Evolutionary conservation across 352 stramenopile species (phyloP), one percentile per base, ranked within the genome.

Genomic region (Pythium myriotylum): DNA sequence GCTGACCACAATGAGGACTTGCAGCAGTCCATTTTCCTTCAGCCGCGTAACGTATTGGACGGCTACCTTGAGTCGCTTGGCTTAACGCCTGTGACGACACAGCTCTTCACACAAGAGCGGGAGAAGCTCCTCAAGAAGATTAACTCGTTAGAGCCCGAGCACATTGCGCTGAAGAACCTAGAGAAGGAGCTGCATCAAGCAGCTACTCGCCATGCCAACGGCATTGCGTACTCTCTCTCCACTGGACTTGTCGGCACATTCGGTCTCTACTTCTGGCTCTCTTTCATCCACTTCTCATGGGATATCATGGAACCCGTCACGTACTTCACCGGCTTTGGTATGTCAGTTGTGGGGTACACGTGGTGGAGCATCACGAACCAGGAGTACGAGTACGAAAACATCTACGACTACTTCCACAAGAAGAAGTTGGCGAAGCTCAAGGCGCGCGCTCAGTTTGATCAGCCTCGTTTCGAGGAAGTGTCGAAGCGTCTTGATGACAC

Each of bases 291-390:
- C 66, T 92, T 94, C 54, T 94, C 85, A 47, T 96, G 85, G 87
- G 85, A 94, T 61, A 96, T 94, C 55, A 96, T 96, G 87, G 87
- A 96, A 62, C 87, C 87, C 0, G 85, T 96, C 62, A 96, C 85
- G 62, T 96, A 96, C 71, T 93, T 94, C 58, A 94, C 84, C 12
- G 87, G 86, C 27, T 93, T 92, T 55, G 85, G 81, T 29, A 73
- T 92, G 49, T 87, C 73, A 20, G 79, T 96, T 50, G 54, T 94
- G 17, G 79, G 79, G 16, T 94, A 93, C 67, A 63, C 76, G 47
- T 94, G 85, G 87, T 96, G 87, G 87, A 92, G 81, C 42, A 35
- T 89, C 45, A 93, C 85, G 24, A 92, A 91, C 68, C 81, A 85
- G 50, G 85, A 96, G 73, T 94, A 94, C 70, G 85, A 93, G 68